A percentile compares a stretch with the other conserved stretches of the same genome.
Conservation (phyloP, 2,329 filamentous ascomycete species). For the Fusarium illudens region DNA sequence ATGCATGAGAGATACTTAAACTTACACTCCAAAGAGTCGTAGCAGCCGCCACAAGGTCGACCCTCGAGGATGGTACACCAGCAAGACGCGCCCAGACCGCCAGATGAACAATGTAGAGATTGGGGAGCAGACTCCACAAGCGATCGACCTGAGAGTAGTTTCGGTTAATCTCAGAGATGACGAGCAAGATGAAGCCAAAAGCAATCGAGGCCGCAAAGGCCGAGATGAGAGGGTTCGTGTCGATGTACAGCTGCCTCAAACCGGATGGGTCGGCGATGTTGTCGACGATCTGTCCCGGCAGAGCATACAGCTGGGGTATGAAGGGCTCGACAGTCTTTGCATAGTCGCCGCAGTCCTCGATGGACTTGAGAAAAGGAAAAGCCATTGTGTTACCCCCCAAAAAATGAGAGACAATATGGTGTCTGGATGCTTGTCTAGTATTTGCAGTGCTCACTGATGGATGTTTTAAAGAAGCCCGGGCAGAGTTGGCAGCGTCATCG, state of each 20-base stretch:
- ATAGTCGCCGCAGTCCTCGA: conserved; percentile 81
- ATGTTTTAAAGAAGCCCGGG: conserved; percentile 20
- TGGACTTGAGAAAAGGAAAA: conserved; percentile 73
- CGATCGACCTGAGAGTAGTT: conserved; percentile 99
- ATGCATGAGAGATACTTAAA: not conserved
- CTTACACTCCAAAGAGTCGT: conserved; percentile 82
- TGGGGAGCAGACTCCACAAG: conserved; percentile 88
- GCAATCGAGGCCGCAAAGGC: conserved; percentile 76
- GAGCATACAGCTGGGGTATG: conserved; percentile 71
- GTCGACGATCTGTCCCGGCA: conserved; percentile 71
- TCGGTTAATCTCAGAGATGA: conserved; percentile 83
- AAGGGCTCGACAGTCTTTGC: conserved; percentile 78
- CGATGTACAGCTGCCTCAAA: conserved; percentile 76
- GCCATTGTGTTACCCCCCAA: conserved; percentile 60
- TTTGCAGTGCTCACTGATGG: not conserved
- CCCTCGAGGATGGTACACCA: conserved; percentile 72
- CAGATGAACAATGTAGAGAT: conserved; percentile 86
- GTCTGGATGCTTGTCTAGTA: not conserved
- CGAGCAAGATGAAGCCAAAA: conserved; percentile 75
- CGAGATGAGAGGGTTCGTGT: conserved; percentile 86
- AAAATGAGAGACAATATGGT: conserved; percentile 15
- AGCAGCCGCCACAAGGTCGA: conserved; percentile 77
- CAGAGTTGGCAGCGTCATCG: conserved; percentile 30
- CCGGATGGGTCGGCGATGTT: conserved; percentile 67
- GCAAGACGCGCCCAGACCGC: conserved; percentile 81